Conservation (phyloP, 2,329 filamentous ascomycete genomes). For the Pestalotiopsis fici region DNA sequence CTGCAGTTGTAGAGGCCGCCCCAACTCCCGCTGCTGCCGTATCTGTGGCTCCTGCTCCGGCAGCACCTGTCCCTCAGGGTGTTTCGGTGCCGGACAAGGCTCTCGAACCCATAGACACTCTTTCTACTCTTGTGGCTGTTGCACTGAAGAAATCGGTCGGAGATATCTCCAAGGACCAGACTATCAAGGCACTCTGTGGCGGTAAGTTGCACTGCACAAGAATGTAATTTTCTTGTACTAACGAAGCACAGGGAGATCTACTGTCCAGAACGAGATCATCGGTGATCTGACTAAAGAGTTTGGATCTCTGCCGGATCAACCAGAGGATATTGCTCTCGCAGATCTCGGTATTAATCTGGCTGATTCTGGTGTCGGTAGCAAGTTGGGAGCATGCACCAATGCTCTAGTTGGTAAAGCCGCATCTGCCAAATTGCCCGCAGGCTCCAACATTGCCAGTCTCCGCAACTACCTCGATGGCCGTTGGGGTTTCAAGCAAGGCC, state of each 20-base stretch:
- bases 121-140: slow-evolving; percentile 28
- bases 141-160: slow-evolving; percentile 27
- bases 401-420: slow-evolving; percentile 19
- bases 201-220: slow-evolving; percentile 13
- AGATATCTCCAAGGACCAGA: slow-evolving; percentile 25
- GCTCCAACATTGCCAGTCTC: slow-evolving; percentile 3
- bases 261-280: slow-evolving; percentile 44
- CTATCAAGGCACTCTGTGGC: slow-evolving; percentile 33
- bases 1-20: neutral
- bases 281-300: slow-evolving; percentile 43
- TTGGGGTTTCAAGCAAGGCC: slow-evolving; percentile 9
- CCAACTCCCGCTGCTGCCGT: neutral
- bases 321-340: slow-evolving; percentile 36
- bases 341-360: slow-evolving; percentile 31
- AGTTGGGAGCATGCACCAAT: slow-evolving; percentile 25
- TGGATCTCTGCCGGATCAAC: slow-evolving; percentile 36
- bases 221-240: neutral
- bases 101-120: slow-evolving; percentile 22
- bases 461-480: slow-evolving; percentile 6
- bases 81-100: slow-evolving; percentile 8
- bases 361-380: slow-evolving; percentile 26
- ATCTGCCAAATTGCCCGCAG: slow-evolving; percentile 8
- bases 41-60: neutral
- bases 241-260: slow-evolving; percentile 34
- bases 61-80: neutral